phyloP scores from a whole-genome alignment of 2,329 filamentous ascomycete genomes.

The Cyanodermella asteris region DNA sequence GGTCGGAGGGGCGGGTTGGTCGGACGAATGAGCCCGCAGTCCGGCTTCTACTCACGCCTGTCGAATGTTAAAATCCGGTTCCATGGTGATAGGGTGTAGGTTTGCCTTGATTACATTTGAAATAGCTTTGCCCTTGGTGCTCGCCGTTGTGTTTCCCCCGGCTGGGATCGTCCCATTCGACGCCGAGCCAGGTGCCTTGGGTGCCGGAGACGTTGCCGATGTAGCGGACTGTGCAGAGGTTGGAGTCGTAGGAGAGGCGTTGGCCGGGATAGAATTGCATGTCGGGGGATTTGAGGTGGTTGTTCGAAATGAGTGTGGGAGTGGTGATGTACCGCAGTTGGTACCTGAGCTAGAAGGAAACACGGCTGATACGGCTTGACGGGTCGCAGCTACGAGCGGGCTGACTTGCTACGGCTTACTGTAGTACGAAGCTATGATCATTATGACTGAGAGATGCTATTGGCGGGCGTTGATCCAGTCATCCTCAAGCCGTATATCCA shows the following conservation, averaged over 20 bases:
- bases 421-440: too few relatives aligned
- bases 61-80: conserved; percentile 13
- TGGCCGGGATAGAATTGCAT: conserved; percentile 39
- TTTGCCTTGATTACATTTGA: conserved; percentile 63
- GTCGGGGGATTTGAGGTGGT: conserved; percentile 14
- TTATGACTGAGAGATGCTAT: too few relatives aligned
- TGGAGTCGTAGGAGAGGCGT: conserved; percentile 56
- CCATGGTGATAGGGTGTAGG: not conserved
- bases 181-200: conserved; percentile 64
- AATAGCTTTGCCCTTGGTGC: conserved; percentile 59
- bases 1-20: conserved; percentile 47
- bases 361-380: too few relatives aligned
- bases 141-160: conserved; percentile 81
- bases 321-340: conserved; percentile 3
- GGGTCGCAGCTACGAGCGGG: too few relatives aligned
- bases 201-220: conserved; percentile 56
- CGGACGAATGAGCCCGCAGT: conserved; percentile 75
- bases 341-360: too few relatives aligned
- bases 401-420: too few relatives aligned
- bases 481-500: too few relatives aligned
- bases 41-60: conserved; percentile 37
- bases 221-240: conserved; percentile 67
- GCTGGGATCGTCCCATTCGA: conserved; percentile 82
- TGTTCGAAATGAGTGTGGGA: conserved; percentile 6
- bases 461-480: too few relatives aligned